Conservation (phyloP, 257 asterid species). For the Jasminum sambac region DNA sequence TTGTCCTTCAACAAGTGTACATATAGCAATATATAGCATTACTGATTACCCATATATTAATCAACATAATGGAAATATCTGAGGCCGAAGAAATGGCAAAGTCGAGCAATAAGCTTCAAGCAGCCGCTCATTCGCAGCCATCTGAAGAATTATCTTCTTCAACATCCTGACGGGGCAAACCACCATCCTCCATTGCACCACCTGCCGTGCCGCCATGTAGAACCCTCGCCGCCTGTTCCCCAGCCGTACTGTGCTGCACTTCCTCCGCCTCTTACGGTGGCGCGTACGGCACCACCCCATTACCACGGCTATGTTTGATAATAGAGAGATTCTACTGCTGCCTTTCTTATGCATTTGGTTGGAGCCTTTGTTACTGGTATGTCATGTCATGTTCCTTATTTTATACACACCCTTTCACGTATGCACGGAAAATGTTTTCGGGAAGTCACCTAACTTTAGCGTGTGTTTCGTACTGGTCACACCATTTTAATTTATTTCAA, state of each 20-base stretch:
- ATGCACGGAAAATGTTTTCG: neutral
- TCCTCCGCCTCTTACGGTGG: conserved; percentile 43
- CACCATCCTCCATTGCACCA: conserved; percentile 55
- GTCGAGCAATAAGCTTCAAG: conserved; percentile 60
- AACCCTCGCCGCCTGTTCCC: conserved; percentile 64
- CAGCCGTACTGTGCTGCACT: conserved; percentile 43
- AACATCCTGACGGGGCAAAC: conserved; percentile 42
- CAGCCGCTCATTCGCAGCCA: conserved; percentile 42
- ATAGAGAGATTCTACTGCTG: conserved; percentile 33
- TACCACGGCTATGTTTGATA: conserved; percentile 47
- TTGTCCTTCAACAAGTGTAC: no score
- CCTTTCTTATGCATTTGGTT: conserved; percentile 41
- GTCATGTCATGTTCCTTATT: neutral
- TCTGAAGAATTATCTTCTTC: conserved; percentile 47
- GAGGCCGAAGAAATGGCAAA: conserved; percentile 60
- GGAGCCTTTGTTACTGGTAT: neutral
- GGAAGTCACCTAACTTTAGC: neutral
- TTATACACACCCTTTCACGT: neutral
- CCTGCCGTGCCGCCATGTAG: conserved; percentile 48
- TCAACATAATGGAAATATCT: conserved; percentile 55
- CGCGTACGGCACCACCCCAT: conserved; percentile 46
- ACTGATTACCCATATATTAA: neutral
- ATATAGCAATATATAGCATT: no score
- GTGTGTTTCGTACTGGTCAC: neutral
- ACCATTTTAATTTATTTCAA: neutral